Conservation (phyloP, 176 grass and related monocot genomes). For the Puccinellia tenuiflora region DNA sequence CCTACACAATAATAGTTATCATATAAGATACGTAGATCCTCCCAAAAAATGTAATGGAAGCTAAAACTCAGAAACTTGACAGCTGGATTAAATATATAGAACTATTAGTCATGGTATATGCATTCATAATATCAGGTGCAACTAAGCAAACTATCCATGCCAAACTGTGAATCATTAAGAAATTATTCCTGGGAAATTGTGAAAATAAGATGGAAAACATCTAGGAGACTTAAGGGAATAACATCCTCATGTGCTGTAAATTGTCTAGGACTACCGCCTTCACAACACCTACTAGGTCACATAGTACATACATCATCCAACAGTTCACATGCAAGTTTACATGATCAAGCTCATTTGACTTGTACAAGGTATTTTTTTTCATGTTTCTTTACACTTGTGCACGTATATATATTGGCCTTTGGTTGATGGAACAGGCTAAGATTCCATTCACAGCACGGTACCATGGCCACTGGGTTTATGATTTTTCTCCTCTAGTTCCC, state of each 20-base stretch:
- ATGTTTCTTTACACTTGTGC: neutral
- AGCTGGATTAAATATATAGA: slow-evolving; percentile 1
- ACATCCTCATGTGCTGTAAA: neutral
- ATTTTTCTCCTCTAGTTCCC: neutral
- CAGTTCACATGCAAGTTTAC: neutral
- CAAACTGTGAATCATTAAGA: neutral
- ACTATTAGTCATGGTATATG: slow-evolving; percentile 4
- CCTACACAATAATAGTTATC: slow-evolving; percentile 44
- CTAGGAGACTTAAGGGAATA: neutral
- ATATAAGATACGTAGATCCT: slow-evolving; percentile 2
- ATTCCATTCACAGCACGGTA: neutral
- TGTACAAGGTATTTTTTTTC: neutral
- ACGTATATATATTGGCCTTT: neutral
- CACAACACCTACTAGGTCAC: neutral
- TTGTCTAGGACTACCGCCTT: neutral
- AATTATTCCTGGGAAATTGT: neutral
- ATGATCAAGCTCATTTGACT: neutral
- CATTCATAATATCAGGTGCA: neutral
- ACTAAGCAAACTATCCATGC: neutral
- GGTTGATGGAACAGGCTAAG: neutral
- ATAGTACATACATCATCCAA: too few relatives aligned
- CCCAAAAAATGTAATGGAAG: neutral
- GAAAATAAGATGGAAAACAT: neutral
- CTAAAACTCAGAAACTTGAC: slow-evolving; percentile 12
- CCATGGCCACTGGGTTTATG: neutral